Base-by-base conservation (phyloP, 495 filamentous ascomycete genomes). In the Aspergillus nidulans region DNA sequence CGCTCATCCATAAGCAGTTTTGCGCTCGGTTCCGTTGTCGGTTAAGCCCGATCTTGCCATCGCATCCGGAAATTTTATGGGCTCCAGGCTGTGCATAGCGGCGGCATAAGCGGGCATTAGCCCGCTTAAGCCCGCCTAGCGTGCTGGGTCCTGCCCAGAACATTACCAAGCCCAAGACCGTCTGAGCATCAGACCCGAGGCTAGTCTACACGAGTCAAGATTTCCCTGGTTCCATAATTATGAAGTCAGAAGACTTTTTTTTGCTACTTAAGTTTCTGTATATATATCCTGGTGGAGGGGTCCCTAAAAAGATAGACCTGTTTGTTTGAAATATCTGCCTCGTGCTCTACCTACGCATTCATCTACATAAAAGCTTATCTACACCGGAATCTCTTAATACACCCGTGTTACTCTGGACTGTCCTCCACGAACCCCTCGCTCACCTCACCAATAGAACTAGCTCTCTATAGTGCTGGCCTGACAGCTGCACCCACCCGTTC, bases 201-300 rank as follows among this genome's bases (percentile, higher is more conserved):
- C 52, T 53, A 30, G 26, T n/a, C n/a, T 39, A 36, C 43, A 47
- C 20, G 15, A 40, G 34, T 52, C 30, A 53, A 53, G 52, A 39
- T 46, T 55, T 20, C n/a, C n/a, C 36, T 39, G 47, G 47, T 39
- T 49, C 30, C 47, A 49, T 39, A 39, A 49, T 49, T 38, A 49
- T 49, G 47, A 49, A 49, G 47, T 49, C 47, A 49, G 47, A 39
- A 39, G 26, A 36, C 32, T 49, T 36, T 49, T n/a, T 38, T 39
- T 20, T 49, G 19, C n/a, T 16, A 9, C 3, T 16, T 25, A n/a
- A 34, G 30, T 12, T 20, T 16, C 19, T 39, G 21, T 25, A 15
- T 49, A 36, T 49, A 49, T 49, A 49, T n/a, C n/a, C n/a, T n/a
- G 28, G 47, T 49, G 47, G 47, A 49, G 47, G 19, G 9, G 44